Conservation (phyloP, 352 stramenopile species). For the Globisporangium nagaii region DNA sequence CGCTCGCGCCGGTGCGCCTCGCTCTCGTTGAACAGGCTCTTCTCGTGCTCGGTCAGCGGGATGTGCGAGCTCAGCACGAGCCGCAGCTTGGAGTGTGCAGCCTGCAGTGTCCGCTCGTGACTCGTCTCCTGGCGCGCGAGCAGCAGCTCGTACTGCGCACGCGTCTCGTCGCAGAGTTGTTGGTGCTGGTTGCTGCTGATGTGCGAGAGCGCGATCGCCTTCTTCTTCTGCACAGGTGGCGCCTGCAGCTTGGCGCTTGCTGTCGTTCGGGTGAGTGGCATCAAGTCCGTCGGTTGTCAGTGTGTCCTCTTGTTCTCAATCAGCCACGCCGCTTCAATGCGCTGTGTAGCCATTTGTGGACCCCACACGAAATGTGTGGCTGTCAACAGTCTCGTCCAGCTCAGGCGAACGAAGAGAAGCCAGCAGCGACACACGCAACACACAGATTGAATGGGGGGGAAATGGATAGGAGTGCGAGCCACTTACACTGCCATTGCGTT, state of each 20-base stretch:
- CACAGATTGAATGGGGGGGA: too few relatives aligned
- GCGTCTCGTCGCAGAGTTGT: slow-evolving; percentile 49
- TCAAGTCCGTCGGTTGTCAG: too few relatives aligned
- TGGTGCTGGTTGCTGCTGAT: slow-evolving; percentile 12
- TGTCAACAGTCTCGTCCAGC: too few relatives aligned
- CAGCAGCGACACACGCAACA: too few relatives aligned
- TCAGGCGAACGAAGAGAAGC: too few relatives aligned
- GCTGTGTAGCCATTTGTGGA: too few relatives aligned
- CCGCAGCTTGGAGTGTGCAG: slow-evolving; percentile 31
- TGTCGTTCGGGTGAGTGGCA: not conserved
- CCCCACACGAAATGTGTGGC: too few relatives aligned
- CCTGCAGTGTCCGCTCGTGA: slow-evolving; percentile 39
- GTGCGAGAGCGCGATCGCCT: slow-evolving; percentile 4
- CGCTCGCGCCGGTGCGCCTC: slow-evolving; percentile 20
- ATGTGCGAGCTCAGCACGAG: slow-evolving; percentile 41
- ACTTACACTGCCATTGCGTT: not conserved
- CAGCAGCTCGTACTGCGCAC: slow-evolving; percentile 44
- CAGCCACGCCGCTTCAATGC: too few relatives aligned
- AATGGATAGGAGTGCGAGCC: too few relatives aligned
- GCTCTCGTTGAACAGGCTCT: slow-evolving; percentile 20
- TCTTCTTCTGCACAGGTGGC: slow-evolving; percentile 21
- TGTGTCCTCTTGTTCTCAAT: too few relatives aligned
- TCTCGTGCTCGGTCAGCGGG: slow-evolving; percentile 48
- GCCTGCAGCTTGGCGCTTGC: not conserved
- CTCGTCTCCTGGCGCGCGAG: slow-evolving; percentile 32